Conservation (phyloP, 2,329 filamentous ascomycete genomes). For the Neonectria magnoliae region DNA sequence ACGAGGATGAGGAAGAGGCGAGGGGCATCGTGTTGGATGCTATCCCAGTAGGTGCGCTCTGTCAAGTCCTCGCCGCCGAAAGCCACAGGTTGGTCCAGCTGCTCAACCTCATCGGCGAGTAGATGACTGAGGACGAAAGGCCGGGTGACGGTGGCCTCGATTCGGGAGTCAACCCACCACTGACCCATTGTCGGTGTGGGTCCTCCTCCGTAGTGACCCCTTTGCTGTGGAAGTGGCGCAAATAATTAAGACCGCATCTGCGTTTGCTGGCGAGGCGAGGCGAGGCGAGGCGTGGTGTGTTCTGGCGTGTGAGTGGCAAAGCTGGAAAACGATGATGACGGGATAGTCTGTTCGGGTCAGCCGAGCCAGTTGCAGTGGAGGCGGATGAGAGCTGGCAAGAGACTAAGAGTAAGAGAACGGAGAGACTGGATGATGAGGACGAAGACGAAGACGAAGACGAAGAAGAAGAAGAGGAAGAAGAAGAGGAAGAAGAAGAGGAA, state of each 20-base stretch:
- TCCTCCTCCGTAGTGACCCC: slow-evolving; percentile 17
- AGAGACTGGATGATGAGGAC: neutral
- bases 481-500: neutral
- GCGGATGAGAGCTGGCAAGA: neutral
- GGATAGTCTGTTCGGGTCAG: slow-evolving; percentile 7
- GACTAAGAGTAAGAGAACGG: too few relatives aligned
- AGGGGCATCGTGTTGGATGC: slow-evolving; percentile 76
- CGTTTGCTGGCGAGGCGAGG: neutral
- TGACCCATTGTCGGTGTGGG: slow-evolving; percentile 48
- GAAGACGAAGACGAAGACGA: neutral
- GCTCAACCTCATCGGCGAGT: slow-evolving; percentile 68
- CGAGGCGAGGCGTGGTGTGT: neutral
- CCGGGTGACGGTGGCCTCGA: slow-evolving; percentile 75
- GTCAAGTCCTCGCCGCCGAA: slow-evolving; percentile 74
- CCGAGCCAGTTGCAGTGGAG: slow-evolving; percentile 6
- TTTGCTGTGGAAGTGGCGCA: slow-evolving; percentile 7
- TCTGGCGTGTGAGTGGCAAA: slow-evolving; percentile 1
- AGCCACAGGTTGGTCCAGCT: slow-evolving; percentile 69
- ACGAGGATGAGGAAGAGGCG: slow-evolving; percentile 76
- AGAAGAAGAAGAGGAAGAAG: neutral
- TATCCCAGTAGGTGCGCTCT: slow-evolving; percentile 81
- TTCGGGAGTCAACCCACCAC: slow-evolving; percentile 79
- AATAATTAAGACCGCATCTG: slow-evolving; percentile 15
- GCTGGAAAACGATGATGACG: neutral
- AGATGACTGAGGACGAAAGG: slow-evolving; percentile 74